phyloP scores from a whole-genome alignment of 805 yeast genomes.

The Wickerhamomyces sydowiorum region DNA sequence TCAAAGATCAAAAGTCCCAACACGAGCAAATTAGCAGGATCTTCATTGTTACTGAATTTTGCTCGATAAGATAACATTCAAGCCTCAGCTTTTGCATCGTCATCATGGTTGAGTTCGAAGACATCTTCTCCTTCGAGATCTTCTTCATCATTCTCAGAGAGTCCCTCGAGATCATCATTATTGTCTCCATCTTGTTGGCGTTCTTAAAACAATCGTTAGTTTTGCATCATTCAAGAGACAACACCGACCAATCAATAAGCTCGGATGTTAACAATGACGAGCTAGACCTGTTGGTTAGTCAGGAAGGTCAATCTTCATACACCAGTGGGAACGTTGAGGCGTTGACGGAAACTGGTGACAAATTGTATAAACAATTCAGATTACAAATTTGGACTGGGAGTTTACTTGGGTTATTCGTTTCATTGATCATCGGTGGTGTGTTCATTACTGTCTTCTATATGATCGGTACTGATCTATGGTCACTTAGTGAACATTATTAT shows the following conservation, averaged over 20 bases:
- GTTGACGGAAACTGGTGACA: slow-evolving; percentile 21
- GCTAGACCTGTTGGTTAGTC: background rate
- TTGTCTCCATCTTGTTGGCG: slow-evolving; percentile 66
- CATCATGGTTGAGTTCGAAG: slow-evolving; percentile 25
- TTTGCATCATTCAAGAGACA: slow-evolving; percentile 24
- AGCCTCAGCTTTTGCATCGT: too few relatives aligned
- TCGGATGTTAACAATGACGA: background rate
- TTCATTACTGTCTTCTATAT: slow-evolving; percentile 68
- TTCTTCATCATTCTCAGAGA: slow-evolving; percentile 71
- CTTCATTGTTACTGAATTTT: too few relatives aligned
- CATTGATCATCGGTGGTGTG: slow-evolving; percentile 66
- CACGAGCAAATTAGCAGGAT: too few relatives aligned
- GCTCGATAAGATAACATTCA: too few relatives aligned
- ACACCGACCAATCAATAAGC: background rate
- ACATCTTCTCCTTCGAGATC: slow-evolving; percentile 64
- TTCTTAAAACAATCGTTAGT: slow-evolving; percentile 58
- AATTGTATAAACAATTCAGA: slow-evolving; percentile 39
- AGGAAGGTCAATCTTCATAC: background rate
- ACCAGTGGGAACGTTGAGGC: slow-evolving; percentile 8
- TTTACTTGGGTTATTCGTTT: slow-evolving; percentile 57
- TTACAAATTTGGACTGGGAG: slow-evolving; percentile 85
- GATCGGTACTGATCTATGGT: slow-evolving; percentile 83
- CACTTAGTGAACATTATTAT: slow-evolving; percentile 82
- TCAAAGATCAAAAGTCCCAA: too few relatives aligned
- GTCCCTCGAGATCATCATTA: slow-evolving; percentile 71